A percentile compares a stretch with the other conserved stretches of the same genome.
phyloP scores from a whole-genome alignment of 768 basidiomycete genomes.

The Kwoniella newhampshirensis region DNA sequence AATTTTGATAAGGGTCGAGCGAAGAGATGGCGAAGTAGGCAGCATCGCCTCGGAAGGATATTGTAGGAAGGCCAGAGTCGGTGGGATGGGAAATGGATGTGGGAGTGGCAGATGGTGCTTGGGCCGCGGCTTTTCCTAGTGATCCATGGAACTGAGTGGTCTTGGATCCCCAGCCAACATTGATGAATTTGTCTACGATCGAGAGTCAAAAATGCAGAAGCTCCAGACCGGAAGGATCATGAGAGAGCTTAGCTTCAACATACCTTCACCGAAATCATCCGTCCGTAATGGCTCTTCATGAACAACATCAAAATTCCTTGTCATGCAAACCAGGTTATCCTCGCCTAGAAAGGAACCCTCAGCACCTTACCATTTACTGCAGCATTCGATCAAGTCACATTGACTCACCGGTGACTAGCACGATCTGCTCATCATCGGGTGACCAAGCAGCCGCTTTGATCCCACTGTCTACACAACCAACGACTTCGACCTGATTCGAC shows the following conservation, averaged over 20 bases:
- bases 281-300: conserved; percentile 73
- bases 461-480: conserved; percentile 82
- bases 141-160: conserved; percentile 97
- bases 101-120: conserved; percentile 57
- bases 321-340: conserved; percentile 82
- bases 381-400: not conserved
- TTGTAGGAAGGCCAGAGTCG: conserved; percentile 69
- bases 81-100: conserved; percentile 60
- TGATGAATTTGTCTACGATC: conserved; percentile 76
- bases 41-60: conserved; percentile 94
- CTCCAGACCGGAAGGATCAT: not conserved
- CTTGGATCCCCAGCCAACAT: conserved; percentile 97
- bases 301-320: conserved; percentile 80
- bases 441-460: conserved; percentile 83
- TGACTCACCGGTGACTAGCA: conserved; percentile 73
- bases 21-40: conserved; percentile 82
- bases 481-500: conserved; percentile 65
- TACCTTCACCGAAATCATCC: conserved; percentile 82
- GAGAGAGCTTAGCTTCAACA: conserved; percentile 17
- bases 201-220: not conserved
- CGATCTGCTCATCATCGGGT: conserved; percentile 85
- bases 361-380: not conserved
- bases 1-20: conserved; percentile 57
- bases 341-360: conserved; percentile 66
- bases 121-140: conserved; percentile 78